A percentile compares a stretch with the other conserved stretches of the same genome.
These are phyloP conservation scores for Sisymbrium altissimum DNA, from an alignment of 345 rosid genomes.

Conservation along the genomic window DNA sequence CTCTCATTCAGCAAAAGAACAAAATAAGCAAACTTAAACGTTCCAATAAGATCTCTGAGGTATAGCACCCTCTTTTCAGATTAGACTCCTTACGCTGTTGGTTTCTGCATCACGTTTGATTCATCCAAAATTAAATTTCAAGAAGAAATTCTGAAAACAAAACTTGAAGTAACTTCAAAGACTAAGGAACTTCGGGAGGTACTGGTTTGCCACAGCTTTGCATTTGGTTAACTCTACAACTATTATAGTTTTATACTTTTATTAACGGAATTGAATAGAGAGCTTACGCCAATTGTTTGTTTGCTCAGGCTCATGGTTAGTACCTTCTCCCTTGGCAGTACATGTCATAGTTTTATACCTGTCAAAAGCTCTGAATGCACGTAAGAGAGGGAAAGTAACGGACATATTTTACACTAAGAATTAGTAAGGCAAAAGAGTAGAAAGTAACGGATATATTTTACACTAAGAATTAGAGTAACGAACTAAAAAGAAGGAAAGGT, in stretches of 20 bases:
- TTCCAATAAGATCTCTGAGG: conserved; percentile 90
- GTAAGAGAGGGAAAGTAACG: no score
- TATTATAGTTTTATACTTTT: neutral
- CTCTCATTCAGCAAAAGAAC: conserved; percentile 44
- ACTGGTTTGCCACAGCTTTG: conserved; percentile 15
- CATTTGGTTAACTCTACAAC: neutral
- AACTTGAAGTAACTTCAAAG: conserved; percentile 69
- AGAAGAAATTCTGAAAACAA: conserved; percentile 89
- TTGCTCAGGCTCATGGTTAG: neutral
- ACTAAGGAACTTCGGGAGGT: conserved; percentile 71
- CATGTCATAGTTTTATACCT: no score
- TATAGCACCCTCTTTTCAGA: conserved; percentile 22
- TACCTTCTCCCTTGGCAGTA: no score
- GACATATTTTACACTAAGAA: no score
- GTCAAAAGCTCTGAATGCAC: no score
- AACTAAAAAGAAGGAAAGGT: no score
- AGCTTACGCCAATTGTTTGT: neutral
- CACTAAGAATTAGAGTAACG: no score
- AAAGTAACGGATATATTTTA: no score
- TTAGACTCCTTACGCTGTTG: neutral
- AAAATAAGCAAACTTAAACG: conserved; percentile 78
- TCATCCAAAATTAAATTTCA: conserved; percentile 16
- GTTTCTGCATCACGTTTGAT: conserved; percentile 1
- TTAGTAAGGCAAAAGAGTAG: no score
- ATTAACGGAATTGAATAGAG: neutral